Conservation (phyloP, 768 basidiomycete genomes). For the Boletus bicolor region DNA sequence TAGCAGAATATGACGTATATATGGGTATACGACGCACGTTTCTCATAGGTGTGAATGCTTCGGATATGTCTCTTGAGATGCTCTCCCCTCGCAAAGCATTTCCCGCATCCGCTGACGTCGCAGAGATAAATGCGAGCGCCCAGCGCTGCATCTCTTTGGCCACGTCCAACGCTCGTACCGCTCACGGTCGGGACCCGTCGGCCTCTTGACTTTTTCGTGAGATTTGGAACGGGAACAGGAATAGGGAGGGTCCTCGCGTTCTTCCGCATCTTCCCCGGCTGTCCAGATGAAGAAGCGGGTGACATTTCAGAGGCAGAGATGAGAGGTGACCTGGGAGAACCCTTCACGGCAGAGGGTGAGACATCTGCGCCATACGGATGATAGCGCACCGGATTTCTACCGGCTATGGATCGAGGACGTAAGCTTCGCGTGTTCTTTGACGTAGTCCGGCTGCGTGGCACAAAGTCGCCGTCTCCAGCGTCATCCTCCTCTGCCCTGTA, state of each 20-base stretch:
- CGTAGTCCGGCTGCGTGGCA: slow-evolving; percentile 30
- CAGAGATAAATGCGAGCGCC: slow-evolving; percentile 63
- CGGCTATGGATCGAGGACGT: slow-evolving; percentile 35
- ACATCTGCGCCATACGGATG: slow-evolving; percentile 28
- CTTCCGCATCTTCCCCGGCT: slow-evolving; percentile 30
- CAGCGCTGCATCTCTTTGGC: slow-evolving; percentile 36
- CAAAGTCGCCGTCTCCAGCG: slow-evolving; percentile 34
- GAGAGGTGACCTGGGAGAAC: slow-evolving; percentile 32
- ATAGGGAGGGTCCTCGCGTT: slow-evolving; percentile 44
- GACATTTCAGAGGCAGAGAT: slow-evolving; percentile 30
- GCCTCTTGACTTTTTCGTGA: slow-evolving; percentile 70
- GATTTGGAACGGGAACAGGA: slow-evolving; percentile 63
- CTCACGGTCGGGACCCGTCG: slow-evolving; percentile 57
- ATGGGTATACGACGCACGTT: slow-evolving; percentile 54
- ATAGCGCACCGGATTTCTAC: slow-evolving; percentile 33
- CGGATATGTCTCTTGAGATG: slow-evolving; percentile 87
- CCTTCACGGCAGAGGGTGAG: slow-evolving; percentile 30
- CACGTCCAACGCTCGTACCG: slow-evolving; percentile 26
- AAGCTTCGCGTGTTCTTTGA: slow-evolving; percentile 37
- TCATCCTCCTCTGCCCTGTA: slow-evolving; percentile 30
- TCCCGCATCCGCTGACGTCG: slow-evolving; percentile 78
- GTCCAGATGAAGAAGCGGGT: slow-evolving; percentile 23
- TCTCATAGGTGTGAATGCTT: slow-evolving; percentile 89
- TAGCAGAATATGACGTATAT: slow-evolving; percentile 4
- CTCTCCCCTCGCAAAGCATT: slow-evolving; percentile 85